Evolutionary conservation across 371 early-diverging fungal genomes (phyloP).

Genomic region (Mortierella sp.): DNA sequence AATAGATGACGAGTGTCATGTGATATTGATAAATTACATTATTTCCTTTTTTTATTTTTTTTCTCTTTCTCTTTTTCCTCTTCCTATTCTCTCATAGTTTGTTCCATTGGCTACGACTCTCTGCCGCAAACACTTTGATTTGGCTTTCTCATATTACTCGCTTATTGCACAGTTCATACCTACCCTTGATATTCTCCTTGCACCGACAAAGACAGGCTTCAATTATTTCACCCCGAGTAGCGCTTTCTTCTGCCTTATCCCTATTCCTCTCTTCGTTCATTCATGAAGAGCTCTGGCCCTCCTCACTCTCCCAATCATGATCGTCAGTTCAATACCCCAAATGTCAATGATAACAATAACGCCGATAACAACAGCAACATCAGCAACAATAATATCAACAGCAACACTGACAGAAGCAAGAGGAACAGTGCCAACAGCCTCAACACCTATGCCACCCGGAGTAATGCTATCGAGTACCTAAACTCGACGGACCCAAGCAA

Average conservation of each 20-base stretch:
- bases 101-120: neutral
- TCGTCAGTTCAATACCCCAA: neutral
- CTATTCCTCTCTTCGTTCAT: no score
- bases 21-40: neutral
- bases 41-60: neutral
- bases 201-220: no score
- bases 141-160: neutral
- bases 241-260: neutral
- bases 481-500: slow-evolving; percentile 1
- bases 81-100: neutral
- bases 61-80: neutral
- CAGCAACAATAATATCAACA: neutral
- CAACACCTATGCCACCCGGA: neutral
- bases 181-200: neutral
- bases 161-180: neutral
- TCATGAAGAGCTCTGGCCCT: slow-evolving; percentile 35
- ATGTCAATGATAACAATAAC: neutral
- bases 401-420: neutral
- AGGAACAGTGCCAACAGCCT: neutral
- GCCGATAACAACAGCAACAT: neutral
- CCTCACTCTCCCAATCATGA: slow-evolving; percentile 25
- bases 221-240: no score
- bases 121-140: neutral
- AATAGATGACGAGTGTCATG: neutral
- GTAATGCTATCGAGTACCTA: slow-evolving; percentile 1